Percentiles rank a stretch among this genome's conserved stretches.
phyloP scores from a whole-genome alignment of 106 monocot species.

The Dendrobium huoshanense region DNA sequence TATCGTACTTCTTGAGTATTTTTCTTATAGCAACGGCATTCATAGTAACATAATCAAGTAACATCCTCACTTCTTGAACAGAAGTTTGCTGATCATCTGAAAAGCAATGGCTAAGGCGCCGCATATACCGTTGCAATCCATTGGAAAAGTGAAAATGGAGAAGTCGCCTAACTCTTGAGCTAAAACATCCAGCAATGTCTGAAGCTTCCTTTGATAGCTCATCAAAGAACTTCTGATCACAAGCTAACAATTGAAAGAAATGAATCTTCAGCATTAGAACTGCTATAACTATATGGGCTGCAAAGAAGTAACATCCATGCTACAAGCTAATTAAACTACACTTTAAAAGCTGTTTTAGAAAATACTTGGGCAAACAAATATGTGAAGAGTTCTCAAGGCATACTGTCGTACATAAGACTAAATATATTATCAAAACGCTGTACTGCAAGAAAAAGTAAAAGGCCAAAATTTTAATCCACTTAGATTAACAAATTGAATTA shows the following conservation, averaged over 20 bases:
- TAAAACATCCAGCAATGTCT: slow-evolving; percentile 68
- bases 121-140: slow-evolving; percentile 36
- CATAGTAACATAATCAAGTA: slow-evolving; percentile 67
- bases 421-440: not conserved
- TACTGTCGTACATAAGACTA: not conserved
- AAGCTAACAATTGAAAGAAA: slow-evolving; percentile 31
- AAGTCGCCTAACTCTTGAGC: slow-evolving; percentile 47
- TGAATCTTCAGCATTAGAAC: not conserved
- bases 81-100: slow-evolving; percentile 38
- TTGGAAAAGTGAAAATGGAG: slow-evolving; percentile 36
- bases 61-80: slow-evolving; percentile 57
- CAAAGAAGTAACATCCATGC: not conserved
- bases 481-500: not conserved
- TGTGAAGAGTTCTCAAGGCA: not conserved
- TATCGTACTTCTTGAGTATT: slow-evolving; percentile 87
- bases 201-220: slow-evolving; percentile 74
- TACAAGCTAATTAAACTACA: not conserved
- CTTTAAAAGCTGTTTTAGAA: not conserved
- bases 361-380: not conserved
- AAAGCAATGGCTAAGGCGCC: slow-evolving; percentile 54
- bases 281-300: slow-evolving; percentile 4
- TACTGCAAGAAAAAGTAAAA: not conserved
- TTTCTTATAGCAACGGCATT: slow-evolving; percentile 77
- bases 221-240: slow-evolving; percentile 62
- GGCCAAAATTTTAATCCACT: not conserved